Conservation (phyloP, 208 protist species). For the Trypanosoma cruzi region DNA sequence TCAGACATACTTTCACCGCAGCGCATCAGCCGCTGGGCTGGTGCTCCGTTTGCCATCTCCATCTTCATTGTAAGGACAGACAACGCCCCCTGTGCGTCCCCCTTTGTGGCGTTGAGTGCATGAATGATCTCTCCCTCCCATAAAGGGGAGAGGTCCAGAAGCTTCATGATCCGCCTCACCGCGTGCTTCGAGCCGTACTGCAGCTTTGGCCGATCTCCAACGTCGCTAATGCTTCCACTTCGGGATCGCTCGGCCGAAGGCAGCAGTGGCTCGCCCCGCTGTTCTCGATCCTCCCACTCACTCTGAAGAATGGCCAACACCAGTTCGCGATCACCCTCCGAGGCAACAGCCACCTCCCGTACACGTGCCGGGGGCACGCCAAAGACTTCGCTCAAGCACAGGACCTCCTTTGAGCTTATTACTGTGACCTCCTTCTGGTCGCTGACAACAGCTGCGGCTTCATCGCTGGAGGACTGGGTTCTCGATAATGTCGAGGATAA, state of each 20-base stretch:
- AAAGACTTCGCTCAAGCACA: constrained; percentile 43
- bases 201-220: constrained; percentile 15
- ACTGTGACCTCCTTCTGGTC: constrained; percentile 23
- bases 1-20: constrained; percentile 32
- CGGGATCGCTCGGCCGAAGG: constrained; percentile 15
- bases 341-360: constrained; percentile 56
- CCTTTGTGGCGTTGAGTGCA: constrained; percentile 64
- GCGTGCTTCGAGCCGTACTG: constrained; percentile 60
- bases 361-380: constrained; percentile 44
- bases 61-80: constrained; percentile 35
- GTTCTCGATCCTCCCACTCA: constrained; percentile 34
- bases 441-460: not conserved
- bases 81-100: constrained; percentile 56
- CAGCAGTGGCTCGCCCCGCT: constrained; percentile 19
- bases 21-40: constrained; percentile 9
- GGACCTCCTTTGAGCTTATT: constrained; percentile 54
- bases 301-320: constrained; percentile 61
- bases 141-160: constrained; percentile 45
- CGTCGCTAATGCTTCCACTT: not conserved
- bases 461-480: not conserved
- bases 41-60: constrained; percentile 29
- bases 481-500: not conserved
- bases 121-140: constrained; percentile 61
- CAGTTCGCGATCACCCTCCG: constrained; percentile 60
- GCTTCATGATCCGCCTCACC: constrained; percentile 53